These are phyloP conservation scores for Protomyces macrosporus DNA, from an alignment of 1,139 yeast species.

Conservation along the genomic window DNA sequence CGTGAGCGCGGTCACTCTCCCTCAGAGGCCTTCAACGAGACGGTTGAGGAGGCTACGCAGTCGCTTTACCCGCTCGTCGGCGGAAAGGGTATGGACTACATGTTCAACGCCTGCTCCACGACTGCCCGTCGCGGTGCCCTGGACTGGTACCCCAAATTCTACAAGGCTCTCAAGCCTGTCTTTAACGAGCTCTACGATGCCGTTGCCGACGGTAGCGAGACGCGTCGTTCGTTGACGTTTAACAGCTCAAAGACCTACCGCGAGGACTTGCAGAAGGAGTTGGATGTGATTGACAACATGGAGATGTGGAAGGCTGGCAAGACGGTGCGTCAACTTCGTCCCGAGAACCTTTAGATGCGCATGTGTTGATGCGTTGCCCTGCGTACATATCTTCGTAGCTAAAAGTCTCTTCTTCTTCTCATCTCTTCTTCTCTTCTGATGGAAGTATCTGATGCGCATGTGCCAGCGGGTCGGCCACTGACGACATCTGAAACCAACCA, in stretches of 20 bases:
- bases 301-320: constrained; percentile 99
- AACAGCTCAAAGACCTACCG: constrained; percentile 98
- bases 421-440: neutral
- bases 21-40: constrained; percentile 99
- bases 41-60: constrained; percentile 99
- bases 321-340: constrained; percentile 99
- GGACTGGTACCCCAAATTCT: constrained; percentile 99
- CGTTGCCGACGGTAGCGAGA: constrained; percentile 93
- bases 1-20: constrained; percentile 99
- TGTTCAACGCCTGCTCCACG: constrained; percentile 99
- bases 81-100: constrained; percentile 99
- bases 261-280: constrained; percentile 89
- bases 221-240: constrained; percentile 96
- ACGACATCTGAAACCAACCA: neutral
- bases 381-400: constrained; percentile 18
- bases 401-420: neutral
- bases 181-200: constrained; percentile 93
- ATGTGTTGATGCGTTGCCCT: neutral
- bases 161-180: constrained; percentile 97
- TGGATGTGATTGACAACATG: constrained; percentile 86
- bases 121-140: constrained; percentile 99
- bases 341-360: constrained; percentile 59
- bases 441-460: no score
- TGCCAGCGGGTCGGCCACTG: neutral
- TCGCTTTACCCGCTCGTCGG: constrained; percentile 98